Base-by-base conservation (phyloP, 306 rosid species). In the Prunus armeniaca region DNA sequence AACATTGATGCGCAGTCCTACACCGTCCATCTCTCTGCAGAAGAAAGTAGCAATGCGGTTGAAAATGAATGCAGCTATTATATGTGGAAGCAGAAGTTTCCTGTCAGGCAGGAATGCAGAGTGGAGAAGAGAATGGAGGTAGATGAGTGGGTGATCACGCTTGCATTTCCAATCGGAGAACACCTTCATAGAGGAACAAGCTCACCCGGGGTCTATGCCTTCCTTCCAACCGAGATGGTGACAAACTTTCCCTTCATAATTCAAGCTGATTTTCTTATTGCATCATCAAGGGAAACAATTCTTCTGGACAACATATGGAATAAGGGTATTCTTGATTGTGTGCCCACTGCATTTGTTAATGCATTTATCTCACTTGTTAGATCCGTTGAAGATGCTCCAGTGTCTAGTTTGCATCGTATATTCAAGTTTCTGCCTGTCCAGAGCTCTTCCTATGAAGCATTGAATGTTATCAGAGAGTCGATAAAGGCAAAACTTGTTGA, bases 211-310 rank as follows among this genome's bases (percentile, higher is more conserved):
- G 69, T 91, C 27, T 91, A 87, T 52, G 88, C 89, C 3, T 91
- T 87, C 77, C 94, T 91, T 71, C 97, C 97, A 8, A 89, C 97
- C 10, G 87, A 86, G 80, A 91, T 89, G 94, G 83, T 91, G 0
- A 89, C 94, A 5, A 77, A 82, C 68, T 91, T 91, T 25, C 97
- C 97, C 1, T 91, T 91, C 76, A 86, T 89, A 63, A 85, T 90
- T 56, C 96, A 90, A 75, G 91, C 91, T 8, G 96, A 90, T 77
- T 90, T 90, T 82, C 83, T 91, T 3, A 71, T 91, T 12, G 85
- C 95, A 46, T 89, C 97, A 49, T 91, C 97, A 25, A 83, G 95
- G 76, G 97, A 91, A 69, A 78, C 92, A 9, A 88, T 91, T 79
- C 89, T 86, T 57, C 72, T 88, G 45, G 97, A 86, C 76, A 74